A percentile compares a stretch with the other conserved stretches of the same genome.
phyloP scores from a whole-genome alignment of 225 moss, liverwort and hornwort genomes.

The Rhytidiadelphus loreus region DNA sequence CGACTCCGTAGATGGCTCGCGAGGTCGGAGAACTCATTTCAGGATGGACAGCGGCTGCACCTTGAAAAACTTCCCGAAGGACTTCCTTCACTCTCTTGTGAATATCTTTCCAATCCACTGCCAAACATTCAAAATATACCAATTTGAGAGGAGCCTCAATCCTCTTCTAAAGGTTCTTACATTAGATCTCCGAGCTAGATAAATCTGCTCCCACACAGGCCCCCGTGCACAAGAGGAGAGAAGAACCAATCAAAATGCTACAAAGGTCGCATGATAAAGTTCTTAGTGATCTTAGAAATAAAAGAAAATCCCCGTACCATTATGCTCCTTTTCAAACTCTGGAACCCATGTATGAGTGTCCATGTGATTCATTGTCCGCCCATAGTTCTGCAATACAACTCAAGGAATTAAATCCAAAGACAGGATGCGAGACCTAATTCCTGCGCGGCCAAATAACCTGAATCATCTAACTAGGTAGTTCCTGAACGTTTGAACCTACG shows the following conservation, averaged over 20 bases:
- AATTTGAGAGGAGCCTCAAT: not conserved
- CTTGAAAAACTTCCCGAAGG: slow-evolving; percentile 70
- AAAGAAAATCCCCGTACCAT: slow-evolving; percentile 27
- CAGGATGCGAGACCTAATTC: not conserved
- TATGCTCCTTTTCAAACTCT: slow-evolving; percentile 87
- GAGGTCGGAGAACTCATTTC: slow-evolving; percentile 76
- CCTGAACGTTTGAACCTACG: not conserved
- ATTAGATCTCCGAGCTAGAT: not conserved
- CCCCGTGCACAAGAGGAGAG: not conserved
- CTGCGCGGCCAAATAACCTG: not conserved
- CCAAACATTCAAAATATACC: not conserved
- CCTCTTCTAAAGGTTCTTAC: not conserved
- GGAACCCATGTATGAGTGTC: slow-evolving; percentile 87
- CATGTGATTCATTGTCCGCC: slow-evolving; percentile 67
- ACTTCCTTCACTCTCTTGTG: slow-evolving; percentile 63
- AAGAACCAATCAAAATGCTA: not conserved
- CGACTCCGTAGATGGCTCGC: slow-evolving; percentile 96
- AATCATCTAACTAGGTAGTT: not conserved
- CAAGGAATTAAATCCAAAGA: not conserved
- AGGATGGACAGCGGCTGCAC: slow-evolving; percentile 62
- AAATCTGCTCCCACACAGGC: not conserved
- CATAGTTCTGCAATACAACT: slow-evolving; percentile 69
- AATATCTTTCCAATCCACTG: slow-evolving; percentile 87
- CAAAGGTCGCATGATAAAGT: not conserved
- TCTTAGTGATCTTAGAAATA: not conserved